Base-by-base conservation (phyloP, 495 filamentous ascomycete genomes). In the Aspergillus steynii region DNA sequence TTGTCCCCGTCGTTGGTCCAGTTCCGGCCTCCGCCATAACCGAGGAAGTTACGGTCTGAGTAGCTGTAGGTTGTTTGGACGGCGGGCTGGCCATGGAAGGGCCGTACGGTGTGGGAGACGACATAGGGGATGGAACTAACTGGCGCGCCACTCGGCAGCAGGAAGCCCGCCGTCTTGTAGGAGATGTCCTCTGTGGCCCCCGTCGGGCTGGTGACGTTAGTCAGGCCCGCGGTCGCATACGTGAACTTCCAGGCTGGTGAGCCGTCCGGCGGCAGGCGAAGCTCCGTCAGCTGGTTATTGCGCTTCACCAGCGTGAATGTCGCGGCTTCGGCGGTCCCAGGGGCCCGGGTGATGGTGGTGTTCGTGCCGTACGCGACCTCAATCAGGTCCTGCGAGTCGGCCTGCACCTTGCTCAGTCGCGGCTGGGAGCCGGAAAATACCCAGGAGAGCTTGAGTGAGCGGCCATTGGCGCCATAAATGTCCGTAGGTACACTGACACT, bases 1-100 rank as follows among this genome's bases (percentile, higher is more conserved):
- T 62, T 62, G 15, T 62, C 60, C 10, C 34, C 53, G 25, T 20
- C 53, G 15, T 34, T 20, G 4, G 3, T 56, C 60, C 60, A 62
- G 20, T 53, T 29, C 4, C 2, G 9, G 29, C 48, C 60, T 1
- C 47, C 49, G 26, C 49, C 48, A 29, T 53, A 56, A 27, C 47
- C 60, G 5, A 62, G 53, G 32, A 62, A 62, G 27, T 62, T 62
- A n/a, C 48, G 12, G 15, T 45, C 29, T 20, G 60, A 62, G 34
- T 62, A 62, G 25, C 29, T 46, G 47, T 62, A 62, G 7, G 53
- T 57, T 15, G 3, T 12, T 20, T 20, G 20, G 47, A 57, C 57
- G 2, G 53, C 2, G 4, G 60, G 60, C 54, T 56, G 60, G 5
- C 32, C 5, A 20, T 28, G 2, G 26, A 14, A 10, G 2, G 60